Evolutionary conservation across 2,329 filamentous ascomycete species (phyloP).

Genomic region (Hymenoscyphus albidus): DNA sequence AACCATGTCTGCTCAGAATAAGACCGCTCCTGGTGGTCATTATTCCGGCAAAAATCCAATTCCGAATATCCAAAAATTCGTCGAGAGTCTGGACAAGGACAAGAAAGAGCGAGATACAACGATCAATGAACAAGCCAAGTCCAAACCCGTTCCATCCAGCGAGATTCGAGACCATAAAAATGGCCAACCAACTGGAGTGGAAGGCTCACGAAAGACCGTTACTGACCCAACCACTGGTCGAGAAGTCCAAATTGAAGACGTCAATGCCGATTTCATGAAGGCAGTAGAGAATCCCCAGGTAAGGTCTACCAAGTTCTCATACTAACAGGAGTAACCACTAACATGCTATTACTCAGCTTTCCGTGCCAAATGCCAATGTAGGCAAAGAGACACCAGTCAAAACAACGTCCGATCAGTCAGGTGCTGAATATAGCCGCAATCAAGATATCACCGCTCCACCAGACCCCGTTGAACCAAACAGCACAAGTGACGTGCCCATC

Average conservation of each 20-base stretch:
- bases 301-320: slow-evolving; percentile 24
- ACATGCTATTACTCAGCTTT: slow-evolving; percentile 50
- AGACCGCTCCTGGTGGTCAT: slow-evolving; percentile 53
- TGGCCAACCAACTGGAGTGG: slow-evolving; percentile 33
- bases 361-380: slow-evolving; percentile 86
- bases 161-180: slow-evolving; percentile 44
- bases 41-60: slow-evolving; percentile 83
- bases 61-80: slow-evolving; percentile 81
- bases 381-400: slow-evolving; percentile 69
- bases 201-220: slow-evolving; percentile 55
- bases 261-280: slow-evolving; percentile 65
- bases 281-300: slow-evolving; percentile 69
- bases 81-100: slow-evolving; percentile 72
- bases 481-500: slow-evolving; percentile 91
- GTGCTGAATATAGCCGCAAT: slow-evolving; percentile 74
- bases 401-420: slow-evolving; percentile 66
- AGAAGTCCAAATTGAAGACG: slow-evolving; percentile 81
- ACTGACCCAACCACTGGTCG: slow-evolving; percentile 86
- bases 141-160: slow-evolving; percentile 31
- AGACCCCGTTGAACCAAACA: slow-evolving; percentile 74
- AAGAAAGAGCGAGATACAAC: slow-evolving; percentile 71
- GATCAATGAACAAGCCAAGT: slow-evolving; percentile 57
- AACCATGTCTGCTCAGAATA: slow-evolving; percentile 13
- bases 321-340: slow-evolving; percentile 4
- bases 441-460: slow-evolving; percentile 91